Conservation (phyloP, 495 filamentous ascomycete genomes). For the Lindgomyces ingoldianus region DNA sequence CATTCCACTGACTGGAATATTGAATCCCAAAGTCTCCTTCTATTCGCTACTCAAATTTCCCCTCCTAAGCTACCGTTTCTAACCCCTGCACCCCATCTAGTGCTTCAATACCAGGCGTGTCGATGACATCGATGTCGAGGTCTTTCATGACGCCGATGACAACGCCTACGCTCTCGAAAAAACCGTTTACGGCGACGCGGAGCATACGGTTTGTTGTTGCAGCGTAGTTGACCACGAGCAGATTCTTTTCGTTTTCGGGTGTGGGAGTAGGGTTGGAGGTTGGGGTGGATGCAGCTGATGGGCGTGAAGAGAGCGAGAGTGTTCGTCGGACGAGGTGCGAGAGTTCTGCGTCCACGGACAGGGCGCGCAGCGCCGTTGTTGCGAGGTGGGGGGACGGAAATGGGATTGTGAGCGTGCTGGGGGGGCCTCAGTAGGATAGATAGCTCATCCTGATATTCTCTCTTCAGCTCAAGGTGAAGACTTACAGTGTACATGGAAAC, state of each 20-base stretch:
- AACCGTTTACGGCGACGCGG: constrained; percentile 95
- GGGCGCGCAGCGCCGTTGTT: constrained; percentile 68
- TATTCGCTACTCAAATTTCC: not conserved
- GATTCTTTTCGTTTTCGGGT: no score
- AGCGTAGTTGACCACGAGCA: constrained; percentile 72
- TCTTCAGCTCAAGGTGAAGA: constrained; percentile 3
- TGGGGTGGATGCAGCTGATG: constrained; percentile 31
- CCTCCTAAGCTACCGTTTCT: constrained; percentile 32
- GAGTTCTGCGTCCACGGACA: constrained; percentile 86
- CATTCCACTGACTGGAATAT: not conserved
- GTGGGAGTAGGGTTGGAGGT: constrained; percentile 38
- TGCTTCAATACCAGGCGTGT: constrained; percentile 42
- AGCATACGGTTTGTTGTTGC: constrained; percentile 96
- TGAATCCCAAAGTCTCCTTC: not conserved
- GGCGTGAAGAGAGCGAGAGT: constrained; percentile 55
- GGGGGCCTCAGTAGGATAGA: not conserved
- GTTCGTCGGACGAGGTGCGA: constrained; percentile 76
- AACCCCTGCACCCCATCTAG: constrained; percentile 46
- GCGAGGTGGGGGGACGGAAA: constrained; percentile 82
- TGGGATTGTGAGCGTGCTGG: constrained; percentile 76
- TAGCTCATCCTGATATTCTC: not conserved
- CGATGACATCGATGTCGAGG: constrained; percentile 82
- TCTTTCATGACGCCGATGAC: constrained; percentile 85
- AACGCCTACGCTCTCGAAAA: constrained; percentile 85
- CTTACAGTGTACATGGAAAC: constrained; percentile 75